Evolutionary conservation across 495 filamentous ascomycete species (phyloP), one percentile per base, ranked within the genome.

Genomic region (Amniculicola lignicola): DNA sequence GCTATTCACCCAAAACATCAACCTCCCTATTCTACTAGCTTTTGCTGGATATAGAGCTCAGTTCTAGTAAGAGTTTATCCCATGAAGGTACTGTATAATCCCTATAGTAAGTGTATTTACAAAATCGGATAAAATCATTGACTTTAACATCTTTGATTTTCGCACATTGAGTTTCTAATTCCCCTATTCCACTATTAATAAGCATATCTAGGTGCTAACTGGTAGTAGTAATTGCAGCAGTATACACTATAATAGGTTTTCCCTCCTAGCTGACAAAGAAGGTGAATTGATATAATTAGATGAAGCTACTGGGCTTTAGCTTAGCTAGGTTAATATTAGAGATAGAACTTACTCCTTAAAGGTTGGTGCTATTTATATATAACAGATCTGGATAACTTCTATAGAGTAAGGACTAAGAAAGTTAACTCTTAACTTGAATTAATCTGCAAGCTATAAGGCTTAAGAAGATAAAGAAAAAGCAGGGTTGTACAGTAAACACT

Each of bases 41-140:
- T 27, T 25, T 4, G 12, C 29, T n/a, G 29, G 29, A 33, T n/a
- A n/a, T 33, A 33, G 29, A 33, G 29, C 29, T 33, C 29, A n/a
- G 29, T 33, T 33, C 29, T n/a, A n/a, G 29, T 18, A 18, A 18
- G 16, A 40, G 7, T 40, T 42, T 12, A 12, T 33, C 14, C 54
- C 37, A 51, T 27, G 5, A 9, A 5, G 60, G 60, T 6, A 41
- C 31, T 0, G 54, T 63, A 25, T 54, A 63, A 50, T 63, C 60
- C 4, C 59, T 54, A 0, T 29, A 21, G 27, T 62, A 62, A 41
- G 59, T 54, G 23, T 52, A 62, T 37, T 62, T 40, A 41, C 53
- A 57, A 25, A 62, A 63, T 7, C 60, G 54, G 21, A 50, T 45
- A 39, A 63, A 63, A 38, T 63, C 60, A 2, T 54, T 49, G 2